These are phyloP conservation scores for Hyaloscypha hepaticicola DNA, from an alignment of 495 filamentous ascomycete genomes.

Conservation along the genomic window DNA sequence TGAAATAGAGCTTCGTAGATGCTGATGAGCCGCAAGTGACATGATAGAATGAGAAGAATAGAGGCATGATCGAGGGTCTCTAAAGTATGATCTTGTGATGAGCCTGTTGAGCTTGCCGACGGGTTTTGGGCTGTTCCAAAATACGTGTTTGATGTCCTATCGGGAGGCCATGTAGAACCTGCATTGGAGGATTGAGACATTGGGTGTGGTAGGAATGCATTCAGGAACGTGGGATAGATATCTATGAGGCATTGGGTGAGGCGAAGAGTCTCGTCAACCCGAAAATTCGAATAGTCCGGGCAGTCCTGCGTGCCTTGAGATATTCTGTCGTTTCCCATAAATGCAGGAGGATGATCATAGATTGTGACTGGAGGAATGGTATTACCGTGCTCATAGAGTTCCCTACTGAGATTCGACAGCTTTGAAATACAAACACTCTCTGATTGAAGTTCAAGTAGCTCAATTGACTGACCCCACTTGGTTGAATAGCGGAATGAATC, in stretches of 20 bases:
- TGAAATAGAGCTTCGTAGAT: constrained; percentile 33
- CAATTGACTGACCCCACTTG: background rate
- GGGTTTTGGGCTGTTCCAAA: background rate
- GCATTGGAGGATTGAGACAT: constrained; percentile 25
- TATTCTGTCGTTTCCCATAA: background rate
- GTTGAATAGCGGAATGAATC: background rate
- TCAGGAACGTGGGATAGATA: constrained; percentile 32
- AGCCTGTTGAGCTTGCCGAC: background rate
- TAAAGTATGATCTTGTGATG: constrained; percentile 8
- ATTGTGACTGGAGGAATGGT: constrained; percentile 19
- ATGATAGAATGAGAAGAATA: constrained; percentile 35
- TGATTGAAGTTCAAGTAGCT: background rate
- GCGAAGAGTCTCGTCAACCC: constrained; percentile 26
- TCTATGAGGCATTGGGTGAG: constrained; percentile 36
- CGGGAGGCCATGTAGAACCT: constrained; percentile 13
- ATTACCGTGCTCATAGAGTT: constrained; percentile 17
- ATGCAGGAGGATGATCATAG: constrained; percentile 2
- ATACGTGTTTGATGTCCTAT: background rate
- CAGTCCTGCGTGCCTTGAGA: background rate
- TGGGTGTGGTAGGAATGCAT: constrained; percentile 23
- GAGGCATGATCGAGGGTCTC: constrained; percentile 33
- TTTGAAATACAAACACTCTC: constrained; percentile 7
- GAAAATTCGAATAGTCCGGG: constrained; percentile 3
- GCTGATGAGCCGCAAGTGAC: constrained; percentile 35
- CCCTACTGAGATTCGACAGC: constrained; percentile 21